phyloP scores from a whole-genome alignment of 768 basidiomycete species.

The Pisolithus sp. region DNA sequence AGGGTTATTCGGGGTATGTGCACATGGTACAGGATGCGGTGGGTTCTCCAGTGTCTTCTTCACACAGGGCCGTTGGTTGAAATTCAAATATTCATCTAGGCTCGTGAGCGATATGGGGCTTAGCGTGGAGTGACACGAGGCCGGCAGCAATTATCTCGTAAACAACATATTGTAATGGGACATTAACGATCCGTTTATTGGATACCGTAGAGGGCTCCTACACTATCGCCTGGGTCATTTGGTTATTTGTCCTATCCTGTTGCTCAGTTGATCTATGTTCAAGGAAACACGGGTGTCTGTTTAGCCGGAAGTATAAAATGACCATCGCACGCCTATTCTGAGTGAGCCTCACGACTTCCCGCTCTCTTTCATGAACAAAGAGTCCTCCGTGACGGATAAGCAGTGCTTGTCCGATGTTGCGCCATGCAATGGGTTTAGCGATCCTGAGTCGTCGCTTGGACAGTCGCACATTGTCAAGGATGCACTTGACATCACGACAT shows the following conservation, averaged over 20 bases:
- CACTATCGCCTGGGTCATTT: not conserved
- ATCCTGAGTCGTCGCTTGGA: not conserved
- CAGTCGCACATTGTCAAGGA: not conserved
- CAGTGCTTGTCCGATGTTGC: not conserved
- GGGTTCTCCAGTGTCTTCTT: slow-evolving; percentile 22
- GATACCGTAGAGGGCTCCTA: not conserved
- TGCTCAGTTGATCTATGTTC: not conserved
- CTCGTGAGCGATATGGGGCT: slow-evolving; percentile 31
- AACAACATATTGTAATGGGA: not conserved
- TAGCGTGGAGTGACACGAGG: slow-evolving; percentile 3
- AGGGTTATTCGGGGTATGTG: slow-evolving; percentile 65
- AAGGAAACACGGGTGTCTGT: not conserved
- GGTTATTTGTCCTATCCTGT: not conserved
- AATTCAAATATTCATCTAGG: slow-evolving; percentile 21
- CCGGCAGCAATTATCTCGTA: slow-evolving; percentile 9
- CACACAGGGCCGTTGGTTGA: slow-evolving; percentile 10
- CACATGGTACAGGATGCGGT: slow-evolving; percentile 70
- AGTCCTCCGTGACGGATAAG: not conserved
- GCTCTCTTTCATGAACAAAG: not conserved
- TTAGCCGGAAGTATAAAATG: not conserved
- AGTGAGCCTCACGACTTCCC: not conserved
- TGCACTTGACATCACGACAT: not conserved
- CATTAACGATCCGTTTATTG: not conserved
- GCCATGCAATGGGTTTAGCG: not conserved
- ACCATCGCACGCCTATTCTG: not conserved